Evolutionary conservation across 306 rosid genomes (phyloP), one percentile per base, ranked within the genome.

Genomic region (Calophaca sinica): DNA sequence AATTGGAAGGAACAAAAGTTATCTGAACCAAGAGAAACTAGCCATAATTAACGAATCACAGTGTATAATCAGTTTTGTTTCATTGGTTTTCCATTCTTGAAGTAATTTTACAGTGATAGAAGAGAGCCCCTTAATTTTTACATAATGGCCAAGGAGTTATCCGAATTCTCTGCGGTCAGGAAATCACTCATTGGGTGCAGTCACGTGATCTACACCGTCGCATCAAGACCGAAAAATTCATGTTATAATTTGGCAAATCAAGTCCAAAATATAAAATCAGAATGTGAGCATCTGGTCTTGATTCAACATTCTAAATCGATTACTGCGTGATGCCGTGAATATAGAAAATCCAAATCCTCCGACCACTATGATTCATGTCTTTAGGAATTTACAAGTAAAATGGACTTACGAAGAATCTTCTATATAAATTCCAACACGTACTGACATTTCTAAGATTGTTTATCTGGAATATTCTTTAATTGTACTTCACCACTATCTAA

Each of bases 401-500:
- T 31, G 72, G 45, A 57, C 62, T 69, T 74, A 33, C 7, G 4
- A 68, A 49, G 50, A 36, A 62, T 70, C 75, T 78, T 78, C 79
- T 77, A 70, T 6, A 41, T 39, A 72, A 70, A 78, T 38, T 73
- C 39, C 79, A 55, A 74, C 83, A 63, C 76, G 68, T 68, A 35
- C 58, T 61, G 76, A 72, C 54, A 72, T 70, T 80, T 68, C 31
- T 29, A 4, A 58, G 12, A 74, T 14, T 63, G 36, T 70, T 66
- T 74, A 74, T 60, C 10, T 38, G 28, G 51, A 79, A 85, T 75
- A 70, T 79, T 85, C 79, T 78, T 74, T 70, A 57, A 64, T 74
- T 57, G 73, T 74, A 74, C 85, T 74, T 81, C 81, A 44, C 85
- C 85, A 73, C 65, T 78, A 70, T 58, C 73, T 69, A 26, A 35